Evolutionary conservation across 768 basidiomycete species (phyloP).

Genomic region (Sporobolomyces pararoseus): DNA sequence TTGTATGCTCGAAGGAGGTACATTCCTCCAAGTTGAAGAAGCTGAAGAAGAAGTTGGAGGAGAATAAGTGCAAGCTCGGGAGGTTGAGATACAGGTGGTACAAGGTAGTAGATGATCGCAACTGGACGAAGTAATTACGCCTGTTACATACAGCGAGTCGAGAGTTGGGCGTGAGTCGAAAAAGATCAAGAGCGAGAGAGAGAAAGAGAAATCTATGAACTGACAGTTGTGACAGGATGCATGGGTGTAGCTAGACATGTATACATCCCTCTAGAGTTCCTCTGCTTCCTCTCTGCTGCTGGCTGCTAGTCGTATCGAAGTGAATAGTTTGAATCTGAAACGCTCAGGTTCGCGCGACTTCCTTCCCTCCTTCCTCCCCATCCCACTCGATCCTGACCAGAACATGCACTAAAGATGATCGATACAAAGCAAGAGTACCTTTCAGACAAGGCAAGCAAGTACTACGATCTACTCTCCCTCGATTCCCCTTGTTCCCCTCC

Average conservation of each 20-base stretch:
- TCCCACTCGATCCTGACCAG: neutral
- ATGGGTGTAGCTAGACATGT: neutral
- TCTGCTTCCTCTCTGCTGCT: too few species aligned
- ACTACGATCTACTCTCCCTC: neutral
- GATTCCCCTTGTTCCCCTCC: too few species aligned
- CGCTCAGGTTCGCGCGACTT: too few species aligned
- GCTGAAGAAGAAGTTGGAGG: neutral
- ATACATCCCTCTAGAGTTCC: too few species aligned
- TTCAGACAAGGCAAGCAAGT: neutral
- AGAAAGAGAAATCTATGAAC: neutral
- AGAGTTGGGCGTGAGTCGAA: neutral
- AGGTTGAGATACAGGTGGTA: neutral
- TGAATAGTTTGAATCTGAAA: too few species aligned
- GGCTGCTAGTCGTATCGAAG: too few species aligned
- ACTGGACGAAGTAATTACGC: neutral
- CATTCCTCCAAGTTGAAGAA: conserved; percentile 10
- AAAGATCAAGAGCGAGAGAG: neutral
- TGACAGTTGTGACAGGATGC: neutral
- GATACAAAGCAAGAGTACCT: too few species aligned
- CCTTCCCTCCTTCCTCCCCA: neutral
- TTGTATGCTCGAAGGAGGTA: neutral
- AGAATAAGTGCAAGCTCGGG: neutral
- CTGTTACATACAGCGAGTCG: neutral
- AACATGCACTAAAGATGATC: neutral
- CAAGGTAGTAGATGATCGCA: conserved; percentile 17